A percentile compares a stretch with the other conserved stretches of the same genome.
phyloP scores from a whole-genome alignment of 2,329 filamentous ascomycete genomes.

The Madurella fahalii region DNA sequence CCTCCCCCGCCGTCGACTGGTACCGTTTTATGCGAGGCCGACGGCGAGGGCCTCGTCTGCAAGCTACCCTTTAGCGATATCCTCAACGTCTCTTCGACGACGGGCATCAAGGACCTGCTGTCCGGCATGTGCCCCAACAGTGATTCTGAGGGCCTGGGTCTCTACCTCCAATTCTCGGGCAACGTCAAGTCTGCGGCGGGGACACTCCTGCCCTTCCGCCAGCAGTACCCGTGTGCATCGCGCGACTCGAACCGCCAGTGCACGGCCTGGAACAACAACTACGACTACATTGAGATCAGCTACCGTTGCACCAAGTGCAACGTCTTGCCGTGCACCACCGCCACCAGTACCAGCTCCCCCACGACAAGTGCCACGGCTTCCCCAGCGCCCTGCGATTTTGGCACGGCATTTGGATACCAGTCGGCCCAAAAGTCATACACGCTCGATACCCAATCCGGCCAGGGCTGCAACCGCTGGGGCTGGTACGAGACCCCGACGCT shows the following conservation, averaged over 20 bases:
- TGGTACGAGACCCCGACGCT: constrained; percentile 20
- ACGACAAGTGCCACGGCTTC: neutral
- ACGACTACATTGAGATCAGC: constrained; percentile 6
- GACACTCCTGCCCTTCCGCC: neutral
- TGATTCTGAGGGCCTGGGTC: constrained; percentile 9
- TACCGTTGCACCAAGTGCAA: constrained; percentile 19
- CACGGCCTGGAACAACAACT: neutral
- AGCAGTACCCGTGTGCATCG: constrained; percentile 9
- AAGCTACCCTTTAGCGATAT: constrained; percentile 16
- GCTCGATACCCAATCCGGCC: constrained; percentile 17
- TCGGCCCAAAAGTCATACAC: constrained; percentile 9
- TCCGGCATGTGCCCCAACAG: constrained; percentile 15
- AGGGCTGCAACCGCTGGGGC: constrained; percentile 22
- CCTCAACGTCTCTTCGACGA: constrained; percentile 1
- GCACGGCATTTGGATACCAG: constrained; percentile 22
- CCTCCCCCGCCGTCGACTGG: constrained; percentile 1
- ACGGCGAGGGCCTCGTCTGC: constrained; percentile 6
- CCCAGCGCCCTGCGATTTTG: constrained; percentile 9
- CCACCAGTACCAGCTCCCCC: neutral
- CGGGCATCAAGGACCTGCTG: constrained; percentile 3
- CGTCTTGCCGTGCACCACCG: constrained; percentile 1
- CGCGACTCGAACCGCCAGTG: constrained; percentile 5
- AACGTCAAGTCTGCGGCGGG: neutral
- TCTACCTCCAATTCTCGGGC: constrained; percentile 12
- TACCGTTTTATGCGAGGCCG: constrained; percentile 1